These are phyloP conservation scores for Torrubiella hemipterigena DNA, from an alignment of 2,329 filamentous ascomycete genomes.

Conservation along the genomic window DNA sequence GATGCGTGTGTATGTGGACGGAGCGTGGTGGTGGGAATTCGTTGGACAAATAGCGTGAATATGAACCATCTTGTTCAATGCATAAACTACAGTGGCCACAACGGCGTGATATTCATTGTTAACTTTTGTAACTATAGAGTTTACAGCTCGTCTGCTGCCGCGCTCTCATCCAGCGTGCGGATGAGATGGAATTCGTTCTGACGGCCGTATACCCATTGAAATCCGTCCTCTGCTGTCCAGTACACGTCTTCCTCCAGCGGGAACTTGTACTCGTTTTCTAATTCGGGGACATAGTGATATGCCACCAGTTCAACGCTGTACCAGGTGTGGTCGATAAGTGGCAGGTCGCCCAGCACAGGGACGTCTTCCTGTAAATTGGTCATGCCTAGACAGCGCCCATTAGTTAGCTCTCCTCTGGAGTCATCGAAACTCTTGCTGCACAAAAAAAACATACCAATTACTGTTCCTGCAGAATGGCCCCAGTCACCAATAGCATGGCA, in stretches of 20 bases:
- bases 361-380: conserved; percentile 36
- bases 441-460: conserved; percentile 25
- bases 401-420: no score
- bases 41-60: conserved; percentile 8
- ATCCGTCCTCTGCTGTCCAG: conserved; percentile 25
- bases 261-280: conserved; percentile 30
- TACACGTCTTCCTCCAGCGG: conserved; percentile 38
- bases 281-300: conserved; percentile 32
- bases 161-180: conserved; percentile 3
- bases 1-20: no score
- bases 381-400: no score
- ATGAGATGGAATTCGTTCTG: conserved; percentile 32
- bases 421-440: no score
- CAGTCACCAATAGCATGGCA: conserved; percentile 38
- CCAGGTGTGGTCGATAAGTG: conserved; percentile 30
- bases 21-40: conserved; percentile 2
- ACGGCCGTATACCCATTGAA: conserved; percentile 36
- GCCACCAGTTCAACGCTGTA: conserved; percentile 39
- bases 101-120: no score
- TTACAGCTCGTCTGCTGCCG: not conserved
- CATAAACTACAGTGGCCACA: no score
- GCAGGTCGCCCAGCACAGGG: conserved; percentile 32
- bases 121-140: not conserved
- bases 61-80: no score
- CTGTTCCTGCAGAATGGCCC: conserved; percentile 34